Base-by-base conservation (phyloP, 2,329 filamentous ascomycete species). In the Paramyrothecium roridum region DNA sequence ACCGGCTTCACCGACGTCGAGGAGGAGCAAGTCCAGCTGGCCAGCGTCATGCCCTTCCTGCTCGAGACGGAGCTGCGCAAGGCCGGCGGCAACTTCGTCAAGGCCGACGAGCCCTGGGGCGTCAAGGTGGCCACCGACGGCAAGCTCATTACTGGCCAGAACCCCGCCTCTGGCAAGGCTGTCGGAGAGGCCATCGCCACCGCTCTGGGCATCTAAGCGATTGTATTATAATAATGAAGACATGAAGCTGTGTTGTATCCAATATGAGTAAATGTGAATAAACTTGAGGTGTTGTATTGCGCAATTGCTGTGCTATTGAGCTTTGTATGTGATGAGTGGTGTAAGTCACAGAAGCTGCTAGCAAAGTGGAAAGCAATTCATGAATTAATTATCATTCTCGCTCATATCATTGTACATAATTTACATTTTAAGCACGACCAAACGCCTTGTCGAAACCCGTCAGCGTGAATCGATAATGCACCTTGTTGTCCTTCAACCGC, bases 381-480 rank as follows among this genome's bases (percentile, higher is more conserved):
- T n/a, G n/a, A n/a, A n/a, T n/a, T 30, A 6, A 43, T 43, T 13
- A 43, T 43, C 37, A 17, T 19, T 16, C 3, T 43, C 6, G 37
- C 26, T 43, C 37, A 43, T 43, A 17, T 4, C 37, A 43, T 6
- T 48, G 16, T 48, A 48, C 19, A 23, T 48, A 17, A 45, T n/a
- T 45, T 13, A 48, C 46, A 21, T 19, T 16, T 52, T 23, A 21
- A 47, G 45, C 46, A 16, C 43, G 40, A 34, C 64, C 65, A 57
- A 90, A 90, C 0, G 76, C 83, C 76, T 88, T 84, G 63, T 90
- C 84, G 63, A 81, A 90, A 11, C 83, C 82, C 13, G 83, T 84
- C 64, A 93, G 70, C 0, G 88, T 90, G 64, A 90, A 87, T 45
- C 90, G 79, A 68, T 90, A 93, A 34, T 80, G 80, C 16, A 92